phyloP scores from a whole-genome alignment of 441 rosid species.

The Metrosideros polymorpha region DNA sequence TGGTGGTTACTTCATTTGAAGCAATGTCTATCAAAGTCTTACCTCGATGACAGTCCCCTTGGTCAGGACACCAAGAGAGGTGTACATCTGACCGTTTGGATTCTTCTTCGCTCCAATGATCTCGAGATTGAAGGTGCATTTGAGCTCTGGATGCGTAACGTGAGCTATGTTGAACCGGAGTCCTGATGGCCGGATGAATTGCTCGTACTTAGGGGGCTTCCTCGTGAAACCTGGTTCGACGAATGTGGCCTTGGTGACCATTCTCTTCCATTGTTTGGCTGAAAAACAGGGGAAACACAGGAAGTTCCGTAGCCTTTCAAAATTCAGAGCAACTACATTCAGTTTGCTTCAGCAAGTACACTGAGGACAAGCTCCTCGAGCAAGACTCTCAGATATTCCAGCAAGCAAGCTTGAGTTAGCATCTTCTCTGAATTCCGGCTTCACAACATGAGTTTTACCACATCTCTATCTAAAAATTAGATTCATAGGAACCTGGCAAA shows the following conservation, averaged over 20 bases:
- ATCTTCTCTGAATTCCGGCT: not conserved
- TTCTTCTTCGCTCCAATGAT: slow-evolving; percentile 89
- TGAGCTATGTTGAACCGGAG: slow-evolving; percentile 83
- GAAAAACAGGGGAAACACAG: slow-evolving; percentile 1
- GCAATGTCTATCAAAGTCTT: not conserved
- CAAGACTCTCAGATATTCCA: not conserved
- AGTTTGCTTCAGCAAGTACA: not conserved
- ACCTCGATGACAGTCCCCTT: slow-evolving; percentile 96
- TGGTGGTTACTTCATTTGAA: not conserved
- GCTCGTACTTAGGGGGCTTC: slow-evolving; percentile 97
- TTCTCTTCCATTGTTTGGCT: slow-evolving; percentile 94
- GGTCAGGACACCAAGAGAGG: slow-evolving; percentile 89
- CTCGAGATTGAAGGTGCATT: slow-evolving; percentile 81
- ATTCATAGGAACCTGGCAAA: not conserved
- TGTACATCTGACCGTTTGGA: slow-evolving; percentile 92
- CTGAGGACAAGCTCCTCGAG: not conserved
- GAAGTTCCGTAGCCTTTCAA: not conserved
- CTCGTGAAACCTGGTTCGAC: slow-evolving; percentile 89
- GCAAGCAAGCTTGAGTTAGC: not conserved
- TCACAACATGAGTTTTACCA: too few relatives aligned
- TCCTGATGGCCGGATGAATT: slow-evolving; percentile 92
- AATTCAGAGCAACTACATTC: not conserved
- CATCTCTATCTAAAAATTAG: not conserved
- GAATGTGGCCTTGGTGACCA: slow-evolving; percentile 86
- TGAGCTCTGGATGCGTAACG: slow-evolving; percentile 91